These are phyloP conservation scores for Mucuna pruriens DNA, from an alignment of 306 rosid genomes.

Conservation along the genomic window DNA sequence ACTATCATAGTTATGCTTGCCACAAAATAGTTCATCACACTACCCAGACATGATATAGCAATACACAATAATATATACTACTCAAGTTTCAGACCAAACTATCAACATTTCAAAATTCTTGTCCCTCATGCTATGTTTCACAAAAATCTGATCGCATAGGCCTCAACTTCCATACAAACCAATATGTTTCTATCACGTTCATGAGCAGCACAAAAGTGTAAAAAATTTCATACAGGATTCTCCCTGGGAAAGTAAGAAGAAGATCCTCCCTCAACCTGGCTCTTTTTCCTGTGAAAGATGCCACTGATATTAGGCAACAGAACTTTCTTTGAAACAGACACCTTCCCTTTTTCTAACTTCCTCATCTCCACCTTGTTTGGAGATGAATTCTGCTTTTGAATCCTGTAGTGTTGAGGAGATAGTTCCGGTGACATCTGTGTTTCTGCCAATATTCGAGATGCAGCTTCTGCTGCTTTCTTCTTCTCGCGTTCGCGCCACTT, in stretches of 20 bases:
- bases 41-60: constrained; percentile 30
- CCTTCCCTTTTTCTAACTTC: constrained; percentile 65
- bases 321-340: constrained; percentile 62
- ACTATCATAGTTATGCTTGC: neutral
- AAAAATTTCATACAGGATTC: constrained; percentile 50
- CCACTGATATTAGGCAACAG: constrained; percentile 67
- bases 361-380: constrained; percentile 39
- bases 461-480: constrained; percentile 81
- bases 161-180: constrained; percentile 49
- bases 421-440: constrained; percentile 52
- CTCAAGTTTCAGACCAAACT: constrained; percentile 52
- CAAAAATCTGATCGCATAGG: constrained; percentile 21
- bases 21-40: constrained; percentile 19
- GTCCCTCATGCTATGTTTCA: constrained; percentile 29
- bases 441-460: constrained; percentile 70
- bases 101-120: constrained; percentile 21
- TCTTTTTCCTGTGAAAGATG: constrained; percentile 72
- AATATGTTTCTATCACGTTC: constrained; percentile 42
- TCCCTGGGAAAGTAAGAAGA: constrained; percentile 83
- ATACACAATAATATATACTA: constrained; percentile 47
- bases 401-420: constrained; percentile 59
- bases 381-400: constrained; percentile 56
- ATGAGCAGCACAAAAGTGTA: constrained; percentile 38
- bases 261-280: constrained; percentile 76
- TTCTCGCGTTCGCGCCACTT: constrained; percentile 81